phyloP scores from a whole-genome alignment of 2,329 filamentous ascomycete genomes.

The Chlorencoelia australis region DNA sequence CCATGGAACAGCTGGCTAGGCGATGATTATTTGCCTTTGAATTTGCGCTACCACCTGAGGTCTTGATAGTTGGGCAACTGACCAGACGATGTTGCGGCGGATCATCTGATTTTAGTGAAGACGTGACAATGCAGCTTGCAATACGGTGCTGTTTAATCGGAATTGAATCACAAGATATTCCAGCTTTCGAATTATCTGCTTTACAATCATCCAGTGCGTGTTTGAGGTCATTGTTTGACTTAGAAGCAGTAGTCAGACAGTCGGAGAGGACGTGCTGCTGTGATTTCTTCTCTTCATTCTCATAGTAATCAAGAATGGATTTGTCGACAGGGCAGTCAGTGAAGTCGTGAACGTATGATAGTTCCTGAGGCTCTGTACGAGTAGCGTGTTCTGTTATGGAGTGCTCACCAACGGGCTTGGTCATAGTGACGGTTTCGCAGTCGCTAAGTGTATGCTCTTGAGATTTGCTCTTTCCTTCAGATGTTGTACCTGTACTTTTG shows the following conservation, averaged over 20 bases:
- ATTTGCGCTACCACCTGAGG: too few relatives aligned
- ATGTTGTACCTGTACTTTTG: too few relatives aligned
- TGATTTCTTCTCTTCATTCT: constrained; percentile 12
- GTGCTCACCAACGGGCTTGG: too few relatives aligned
- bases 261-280: constrained; percentile 1
- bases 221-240: not conserved
- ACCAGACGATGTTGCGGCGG: too few relatives aligned
- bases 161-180: not conserved
- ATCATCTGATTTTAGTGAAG: not conserved
- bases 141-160: not conserved
- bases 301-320: constrained; percentile 18
- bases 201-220: not conserved
- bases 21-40: too few relatives aligned
- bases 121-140: not conserved
- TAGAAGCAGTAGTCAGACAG: not conserved
- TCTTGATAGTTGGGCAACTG: too few relatives aligned
- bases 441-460: not conserved
- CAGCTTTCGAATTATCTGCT: not conserved
- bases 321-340: constrained; percentile 18
- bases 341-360: constrained; percentile 22
- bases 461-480: too few relatives aligned
- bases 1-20: too few relatives aligned
- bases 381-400: too few relatives aligned
- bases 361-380: constrained; percentile 5
- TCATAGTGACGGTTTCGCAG: not conserved